Percentiles rank a stretch among this genome's conserved stretches.
phyloP scores from a whole-genome alignment of 2,329 filamentous ascomycete species.

The Fusarium burgessii region DNA sequence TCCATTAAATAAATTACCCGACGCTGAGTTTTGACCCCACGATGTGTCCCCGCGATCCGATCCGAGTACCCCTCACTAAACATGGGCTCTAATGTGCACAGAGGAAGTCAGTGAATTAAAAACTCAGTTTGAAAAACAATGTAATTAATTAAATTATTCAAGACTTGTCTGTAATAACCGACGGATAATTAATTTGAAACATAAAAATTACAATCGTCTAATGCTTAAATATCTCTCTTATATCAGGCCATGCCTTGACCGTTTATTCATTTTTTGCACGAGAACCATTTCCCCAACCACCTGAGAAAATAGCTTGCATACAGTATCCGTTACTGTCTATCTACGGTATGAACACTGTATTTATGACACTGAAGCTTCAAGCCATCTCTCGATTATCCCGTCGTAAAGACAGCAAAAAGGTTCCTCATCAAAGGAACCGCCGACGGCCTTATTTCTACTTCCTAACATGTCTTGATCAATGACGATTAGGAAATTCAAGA shows the following conservation, averaged over 20 bases:
- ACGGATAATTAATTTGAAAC: not conserved
- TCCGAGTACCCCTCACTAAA: conserved; percentile 27
- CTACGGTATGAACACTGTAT: not conserved
- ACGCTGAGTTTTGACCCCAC: conserved; percentile 18
- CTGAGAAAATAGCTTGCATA: conserved; percentile 2
- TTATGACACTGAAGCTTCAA: not conserved
- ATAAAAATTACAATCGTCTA: not conserved
- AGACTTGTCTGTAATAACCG: not conserved
- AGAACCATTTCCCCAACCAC: conserved; percentile 7
- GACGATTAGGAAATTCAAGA: conserved; percentile 28
- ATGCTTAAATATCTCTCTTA: not conserved
- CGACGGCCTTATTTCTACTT: conserved; percentile 25
- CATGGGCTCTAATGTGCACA: not conserved
- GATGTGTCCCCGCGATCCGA: conserved; percentile 23
- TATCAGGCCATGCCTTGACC: not conserved
- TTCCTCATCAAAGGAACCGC: conserved; percentile 23
- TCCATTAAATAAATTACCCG: not conserved
- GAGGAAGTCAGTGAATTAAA: not conserved
- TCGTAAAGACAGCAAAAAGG: not conserved
- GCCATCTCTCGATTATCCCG: not conserved
- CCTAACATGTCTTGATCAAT: conserved; percentile 10
- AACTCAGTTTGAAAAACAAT: not conserved
- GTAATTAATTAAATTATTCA: not conserved
- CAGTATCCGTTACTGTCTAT: not conserved
- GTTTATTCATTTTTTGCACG: not conserved